Evolutionary conservation across 208 protist genomes (phyloP), one percentile per base, ranked within the genome.

Genomic region (Leptomonas pyrrhocoris): DNA sequence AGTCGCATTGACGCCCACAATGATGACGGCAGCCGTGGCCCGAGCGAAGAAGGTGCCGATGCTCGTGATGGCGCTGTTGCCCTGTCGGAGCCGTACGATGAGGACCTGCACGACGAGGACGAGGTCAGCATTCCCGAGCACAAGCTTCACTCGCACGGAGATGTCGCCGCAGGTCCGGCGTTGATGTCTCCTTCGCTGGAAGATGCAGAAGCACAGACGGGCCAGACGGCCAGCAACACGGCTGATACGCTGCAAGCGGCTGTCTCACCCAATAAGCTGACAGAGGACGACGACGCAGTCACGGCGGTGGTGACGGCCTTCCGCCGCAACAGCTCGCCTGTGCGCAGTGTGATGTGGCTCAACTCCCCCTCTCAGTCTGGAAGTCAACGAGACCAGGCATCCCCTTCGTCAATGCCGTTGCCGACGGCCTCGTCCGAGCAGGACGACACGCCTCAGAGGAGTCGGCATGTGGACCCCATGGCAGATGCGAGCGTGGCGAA

Each of bases 281-380:
- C 16, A 27, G 69, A 69, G 21, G 71, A 69, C 13, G 71, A 62
- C 21, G 71, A 65, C 46, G 16, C 60, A 18, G 9, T 13, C 18
- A 76, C 45, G 46, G 25, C 38, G 15, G 45, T 50, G 13, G 62
- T 69, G 43, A 76, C 71, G 46, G 71, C 71, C 45, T 69, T 58
- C 43, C 71, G 46, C 21, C 27, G 43, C 28, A 31, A 19, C 23
- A 58, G 34, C 50, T 68, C 46, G 4, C 50, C 62, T 3, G 50
- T 18, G 7, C 61, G 40, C 36, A 57, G 51, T 28, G 60, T 43
- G 54, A 68, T 68, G 54, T 50, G 55, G 21, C 71, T 62, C 16
- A 56, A 31, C 19, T 68, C 60, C 21, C 60, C 59, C 21, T 21
- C 18, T 16, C 11, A 7, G 53, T 42, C 7, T 5, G 19, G 5